These are phyloP conservation scores for Casuarina glauca DNA, from an alignment of 306 rosid species.

Conservation along the genomic window DNA sequence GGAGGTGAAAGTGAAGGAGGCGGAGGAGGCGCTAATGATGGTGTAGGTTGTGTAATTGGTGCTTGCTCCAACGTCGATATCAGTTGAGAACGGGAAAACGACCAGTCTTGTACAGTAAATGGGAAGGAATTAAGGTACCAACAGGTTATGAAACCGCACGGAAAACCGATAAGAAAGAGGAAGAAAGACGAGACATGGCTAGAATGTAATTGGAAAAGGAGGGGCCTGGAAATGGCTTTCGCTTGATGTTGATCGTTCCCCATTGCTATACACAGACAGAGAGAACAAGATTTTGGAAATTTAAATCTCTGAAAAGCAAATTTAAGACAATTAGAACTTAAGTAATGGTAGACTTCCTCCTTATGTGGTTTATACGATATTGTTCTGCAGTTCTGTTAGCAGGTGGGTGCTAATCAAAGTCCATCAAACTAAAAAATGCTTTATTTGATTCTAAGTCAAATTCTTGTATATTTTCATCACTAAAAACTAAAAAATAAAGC, in stretches of 20 bases:
- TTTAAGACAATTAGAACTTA: conserved; percentile 2
- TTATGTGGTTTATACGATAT: background rate
- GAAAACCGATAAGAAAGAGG: conserved; percentile 42
- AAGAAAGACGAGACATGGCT: conserved; percentile 30
- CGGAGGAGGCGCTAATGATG: background rate
- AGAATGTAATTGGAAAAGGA: conserved; percentile 5
- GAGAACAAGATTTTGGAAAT: conserved; percentile 8
- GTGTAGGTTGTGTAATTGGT: background rate
- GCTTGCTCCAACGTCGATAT: background rate
- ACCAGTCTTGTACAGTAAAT: conserved; percentile 21
- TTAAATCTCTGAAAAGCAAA: background rate
- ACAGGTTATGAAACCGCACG: conserved; percentile 40
- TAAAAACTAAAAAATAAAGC: too few relatives aligned
- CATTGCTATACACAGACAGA: conserved; percentile 10
- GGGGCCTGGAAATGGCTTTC: conserved; percentile 8
- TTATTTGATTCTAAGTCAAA: too few relatives aligned
- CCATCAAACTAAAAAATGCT: too few relatives aligned
- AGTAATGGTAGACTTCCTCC: conserved; percentile 7
- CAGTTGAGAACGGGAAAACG: background rate
- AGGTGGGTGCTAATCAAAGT: background rate
- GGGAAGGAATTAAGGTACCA: conserved; percentile 34
- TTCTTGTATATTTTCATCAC: too few relatives aligned
- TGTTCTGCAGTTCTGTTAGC: background rate
- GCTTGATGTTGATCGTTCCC: conserved; percentile 4
- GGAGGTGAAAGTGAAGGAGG: background rate